Evolutionary conservation across 805 yeast genomes (phyloP).

Genomic region (Wickerhamiella sergipiensis): DNA sequence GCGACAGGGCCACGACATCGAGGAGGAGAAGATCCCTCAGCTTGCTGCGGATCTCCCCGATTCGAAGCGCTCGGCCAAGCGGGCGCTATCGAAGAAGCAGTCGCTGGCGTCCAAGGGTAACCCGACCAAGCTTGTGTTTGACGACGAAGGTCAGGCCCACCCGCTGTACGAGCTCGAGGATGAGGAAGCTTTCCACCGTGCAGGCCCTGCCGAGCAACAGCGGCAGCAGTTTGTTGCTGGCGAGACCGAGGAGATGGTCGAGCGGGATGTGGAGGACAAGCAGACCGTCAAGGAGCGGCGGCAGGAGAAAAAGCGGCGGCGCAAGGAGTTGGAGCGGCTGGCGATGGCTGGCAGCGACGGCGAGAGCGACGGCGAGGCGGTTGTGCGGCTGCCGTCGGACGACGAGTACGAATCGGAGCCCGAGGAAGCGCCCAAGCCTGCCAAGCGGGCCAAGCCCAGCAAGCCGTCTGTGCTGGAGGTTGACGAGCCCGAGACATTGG

Average conservation of each 20-base stretch:
- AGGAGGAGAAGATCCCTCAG: conserved; percentile 33
- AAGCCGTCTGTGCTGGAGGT: conserved; percentile 45
- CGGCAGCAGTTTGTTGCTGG: conserved; percentile 50
- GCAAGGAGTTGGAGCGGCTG: conserved; percentile 66
- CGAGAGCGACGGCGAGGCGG: conserved; percentile 10
- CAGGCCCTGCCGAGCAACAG: conserved; percentile 55
- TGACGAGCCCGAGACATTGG: conserved; percentile 81
- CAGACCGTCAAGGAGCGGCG: conserved; percentile 59
- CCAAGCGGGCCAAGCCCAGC: conserved; percentile 12
- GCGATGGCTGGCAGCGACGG: conserved; percentile 26
- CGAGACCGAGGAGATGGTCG: conserved; percentile 57
- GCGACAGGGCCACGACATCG: conserved; percentile 58
- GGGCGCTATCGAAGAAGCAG: conserved; percentile 73
- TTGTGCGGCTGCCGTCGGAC: conserved; percentile 11
- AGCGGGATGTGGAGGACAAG: conserved; percentile 69
- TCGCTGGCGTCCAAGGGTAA: conserved; percentile 44
- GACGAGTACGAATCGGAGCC: conserved; percentile 14
- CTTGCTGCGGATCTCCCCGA: conserved; percentile 50
- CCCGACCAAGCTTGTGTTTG: conserved; percentile 72
- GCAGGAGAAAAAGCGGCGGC: conserved; percentile 75
- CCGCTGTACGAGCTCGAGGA: conserved; percentile 82
- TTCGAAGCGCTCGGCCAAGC: conserved; percentile 74
- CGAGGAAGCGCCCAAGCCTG: conserved; percentile 17
- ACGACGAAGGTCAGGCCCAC: conserved; percentile 89
- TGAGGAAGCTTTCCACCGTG: conserved; percentile 69